Base-by-base conservation (phyloP, 768 basidiomycete genomes). In the Boletus sp. region DNA sequence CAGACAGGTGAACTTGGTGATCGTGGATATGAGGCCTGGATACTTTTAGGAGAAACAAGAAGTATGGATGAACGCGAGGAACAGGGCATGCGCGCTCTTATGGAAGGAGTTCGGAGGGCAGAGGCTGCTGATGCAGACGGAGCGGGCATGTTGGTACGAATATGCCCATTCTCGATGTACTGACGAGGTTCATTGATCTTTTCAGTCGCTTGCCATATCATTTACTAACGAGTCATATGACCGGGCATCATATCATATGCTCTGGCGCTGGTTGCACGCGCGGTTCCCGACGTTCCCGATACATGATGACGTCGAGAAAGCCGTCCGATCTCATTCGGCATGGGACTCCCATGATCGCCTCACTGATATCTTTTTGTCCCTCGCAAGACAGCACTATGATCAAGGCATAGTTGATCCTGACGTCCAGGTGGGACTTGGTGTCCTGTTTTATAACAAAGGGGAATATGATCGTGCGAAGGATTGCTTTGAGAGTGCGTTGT, bases 191-290 rank as follows among this genome's bases (percentile, higher is more conserved):
- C 65, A 27, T 67, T 21, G 13, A 9, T 47, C 27, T 33, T 39
- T 48, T 35, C 38, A 98, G 95, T 93, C 93, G 7, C 81, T 98
- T 33, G 94, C 96, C 1, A 93, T 98, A 58, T 93, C 93, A 9
- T 98, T 91, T 70, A 96, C 95, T 32, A 99, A 98, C 64, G 96
- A 98, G 72, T 83, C 83, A 0, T 88, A 86, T 62, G 95, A 98
- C 63, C 79, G 88, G 11, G 94, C 86, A 7, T 88, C 95, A 3
- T 84, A 96, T 65, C 75, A 84, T 0, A 90, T 87, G 77, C 80
- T 99, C 15, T 80, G 95, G 46, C 87, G 87, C 32, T 98, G 93
- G 90, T 76, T 98, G 47, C 74, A 75, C 51, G 81, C 86, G 35
- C 81, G 80, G 44, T 87, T 81, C 70, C 88, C 83, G 9, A 75